These are phyloP conservation scores for Acorus gramineus DNA, from an alignment of 106 monocot species.

Conservation along the genomic window DNA sequence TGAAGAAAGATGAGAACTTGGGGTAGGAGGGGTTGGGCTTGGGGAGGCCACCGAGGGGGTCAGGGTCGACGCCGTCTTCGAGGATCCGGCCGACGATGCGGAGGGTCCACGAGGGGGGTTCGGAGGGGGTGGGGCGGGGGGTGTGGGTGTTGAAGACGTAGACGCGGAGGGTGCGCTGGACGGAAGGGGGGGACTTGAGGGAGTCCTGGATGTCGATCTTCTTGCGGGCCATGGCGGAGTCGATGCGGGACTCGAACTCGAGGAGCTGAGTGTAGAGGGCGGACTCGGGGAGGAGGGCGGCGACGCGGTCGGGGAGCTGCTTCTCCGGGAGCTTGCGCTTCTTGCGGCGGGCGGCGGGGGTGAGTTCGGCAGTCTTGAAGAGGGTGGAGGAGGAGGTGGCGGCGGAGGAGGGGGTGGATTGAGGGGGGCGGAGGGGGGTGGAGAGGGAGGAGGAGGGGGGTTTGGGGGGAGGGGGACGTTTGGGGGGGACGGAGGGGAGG, in stretches of 20 bases:
- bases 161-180: slow-evolving; percentile 75
- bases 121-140: slow-evolving; percentile 17
- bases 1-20: slow-evolving; percentile 88
- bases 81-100: slow-evolving; percentile 74
- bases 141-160: slow-evolving; percentile 90
- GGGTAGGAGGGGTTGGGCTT: slow-evolving; percentile 63
- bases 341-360: slow-evolving; percentile 78
- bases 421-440: slow-evolving; percentile 3
- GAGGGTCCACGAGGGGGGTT: slow-evolving; percentile 86
- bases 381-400: slow-evolving; percentile 1
- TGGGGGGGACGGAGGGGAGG: too few species aligned
- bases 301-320: slow-evolving; percentile 86
- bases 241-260: slow-evolving; percentile 84
- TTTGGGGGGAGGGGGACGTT: slow-evolving; percentile 22
- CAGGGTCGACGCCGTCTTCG: slow-evolving; percentile 58
- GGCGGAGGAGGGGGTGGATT: slow-evolving; percentile 5
- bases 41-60: slow-evolving; percentile 28
- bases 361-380: slow-evolving; percentile 58
- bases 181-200: slow-evolving; percentile 57
- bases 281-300: slow-evolving; percentile 85
- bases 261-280: slow-evolving; percentile 89
- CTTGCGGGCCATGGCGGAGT: slow-evolving; percentile 74
- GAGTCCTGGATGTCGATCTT: slow-evolving; percentile 92
- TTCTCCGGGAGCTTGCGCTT: slow-evolving; percentile 96
- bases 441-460: slow-evolving; percentile 24